These are phyloP conservation scores for Fraxinus platypoda DNA, from an alignment of 305 asterid genomes.

Conservation along the genomic window DNA sequence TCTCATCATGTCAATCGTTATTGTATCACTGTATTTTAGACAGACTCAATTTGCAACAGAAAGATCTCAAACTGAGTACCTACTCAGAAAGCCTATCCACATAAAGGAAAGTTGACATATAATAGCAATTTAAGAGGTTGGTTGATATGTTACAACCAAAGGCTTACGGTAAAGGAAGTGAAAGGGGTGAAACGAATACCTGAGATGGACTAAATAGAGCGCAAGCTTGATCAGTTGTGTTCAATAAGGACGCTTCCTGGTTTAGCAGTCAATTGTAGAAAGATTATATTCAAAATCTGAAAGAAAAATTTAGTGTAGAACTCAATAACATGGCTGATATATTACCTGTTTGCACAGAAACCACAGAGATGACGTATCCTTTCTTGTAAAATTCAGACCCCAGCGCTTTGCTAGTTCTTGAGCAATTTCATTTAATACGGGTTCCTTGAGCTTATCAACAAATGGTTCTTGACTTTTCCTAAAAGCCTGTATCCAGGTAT, in stretches of 20 bases:
- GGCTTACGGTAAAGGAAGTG: not conserved
- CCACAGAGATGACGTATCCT: slow-evolving; percentile 45
- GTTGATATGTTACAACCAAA: not conserved
- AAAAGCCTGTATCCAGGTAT: slow-evolving; percentile 46
- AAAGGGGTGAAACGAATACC: slow-evolving; percentile 39
- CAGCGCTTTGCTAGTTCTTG: slow-evolving; percentile 51
- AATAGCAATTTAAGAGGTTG: not conserved
- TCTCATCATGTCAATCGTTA: not conserved
- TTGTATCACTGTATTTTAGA: slow-evolving; percentile 1
- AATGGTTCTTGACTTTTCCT: slow-evolving; percentile 83
- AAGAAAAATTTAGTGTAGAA: not conserved
- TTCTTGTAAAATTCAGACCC: slow-evolving; percentile 68
- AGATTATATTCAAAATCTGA: not conserved
- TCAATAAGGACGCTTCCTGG: slow-evolving; percentile 63
- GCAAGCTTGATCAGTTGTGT: slow-evolving; percentile 81
- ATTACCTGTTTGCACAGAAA: not conserved
- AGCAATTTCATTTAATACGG: slow-evolving; percentile 61
- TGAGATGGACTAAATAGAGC: slow-evolving; percentile 71
- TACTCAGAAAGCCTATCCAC: slow-evolving; percentile 15
- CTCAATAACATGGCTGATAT: not conserved
- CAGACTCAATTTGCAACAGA: not conserved
- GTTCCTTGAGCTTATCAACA: slow-evolving; percentile 74
- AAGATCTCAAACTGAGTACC: slow-evolving; percentile 12
- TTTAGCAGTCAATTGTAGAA: not conserved
- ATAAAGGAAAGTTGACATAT: not conserved